Evolutionary conservation across 225 moss, liverwort and hornwort genomes (phyloP), one percentile per base, ranked within the genome.

Genomic region (Physcomitrellopsis africana): DNA sequence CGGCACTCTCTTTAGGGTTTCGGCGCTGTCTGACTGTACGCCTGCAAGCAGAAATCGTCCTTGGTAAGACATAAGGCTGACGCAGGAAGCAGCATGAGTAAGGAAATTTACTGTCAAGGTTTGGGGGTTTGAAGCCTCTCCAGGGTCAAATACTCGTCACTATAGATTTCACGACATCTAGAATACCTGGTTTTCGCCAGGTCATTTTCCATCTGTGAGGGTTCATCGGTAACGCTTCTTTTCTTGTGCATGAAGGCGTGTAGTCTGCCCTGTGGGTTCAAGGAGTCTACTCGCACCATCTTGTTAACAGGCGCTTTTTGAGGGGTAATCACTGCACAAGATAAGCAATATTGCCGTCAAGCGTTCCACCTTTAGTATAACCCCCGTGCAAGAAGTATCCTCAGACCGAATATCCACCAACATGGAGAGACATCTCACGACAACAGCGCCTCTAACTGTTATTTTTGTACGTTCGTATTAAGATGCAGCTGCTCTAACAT

Each of bases 1-100:
- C 94, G 46, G 94, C 94, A 79, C 93, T 94, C 71, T 89, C 90
- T 76, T 84, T 94, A 11, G 94, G 93, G 78, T 97, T 97, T 60
- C 94, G 91, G 59, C 94, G 85, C 82, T 92, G 93, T 79, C 93
- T 81, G 49, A 97, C 90, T 68, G 87, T 72, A 54, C 83, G 84
- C 82, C 97, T 96, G 76, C 60, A 72, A 79, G 69, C 53, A 61
- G 60, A 77, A 81, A 20, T 19, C 18, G 61, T 58, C 58, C 58
- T 26, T 10, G 55, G 24, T 77, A 16, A 80, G 8, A 11, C 51
- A 49, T 15, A 63, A 63, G 41, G 37, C 29, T 20, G 13, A 15
- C 42, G 42, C 37, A 63, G 42, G 37, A 63, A 63, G 32, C 12
- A 26, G 23, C 42, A n/a, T 41, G 42, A 7, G 17, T 42, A 18